Base-by-base conservation (phyloP, 2,329 filamentous ascomycete genomes). In the Fusarium keratoplasticum region DNA sequence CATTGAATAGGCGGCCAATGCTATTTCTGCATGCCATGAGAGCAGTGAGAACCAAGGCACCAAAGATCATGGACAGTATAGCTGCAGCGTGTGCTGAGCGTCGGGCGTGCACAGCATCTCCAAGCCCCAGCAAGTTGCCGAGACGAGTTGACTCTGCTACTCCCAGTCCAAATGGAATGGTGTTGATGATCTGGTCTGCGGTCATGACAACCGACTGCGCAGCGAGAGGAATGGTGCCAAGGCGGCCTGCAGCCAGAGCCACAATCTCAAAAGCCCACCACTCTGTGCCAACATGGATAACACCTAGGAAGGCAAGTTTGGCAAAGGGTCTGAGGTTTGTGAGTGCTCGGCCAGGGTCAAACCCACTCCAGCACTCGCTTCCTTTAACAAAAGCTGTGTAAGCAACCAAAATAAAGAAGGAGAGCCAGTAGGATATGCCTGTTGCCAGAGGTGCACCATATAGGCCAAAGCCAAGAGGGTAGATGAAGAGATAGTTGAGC, bases 181-280 rank as follows among this genome's bases (percentile, higher is more conserved):
- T 97, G 79, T 91, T 95, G 86, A 95, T 91, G 66, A 95, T 90
- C 80, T 96, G 94, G 80, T 97, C 94, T 0, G 93, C 91, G 0
- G 94, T 97, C 94, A 97, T 97, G 80, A 97, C 95, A 25, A 97
- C 94, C 57, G 91, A 93, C 82, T 97, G 95, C 0, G 95, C 93
- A 1, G 95, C 95, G 0, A 97, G 87, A 0, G 94, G 89, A 36
- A 95, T 89, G 0, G 93, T 95, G 5, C 95, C 95, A 0, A 97
- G 88, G 38, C 92, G 89, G 1, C 95, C 95, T 6, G 95, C 94
- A 2, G 93, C 94, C 0, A 97, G 88, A 1, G 94, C 94, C 2
- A 97, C 94, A 74, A 97, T 96, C 82, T 97, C 95, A 77, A 97
- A 97, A 0, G 95, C 95, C 95, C 95, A 97, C 95, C 94, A 97